phyloP scores from a whole-genome alignment of 495 filamentous ascomycete species.

The Aspergillus diversus region DNA sequence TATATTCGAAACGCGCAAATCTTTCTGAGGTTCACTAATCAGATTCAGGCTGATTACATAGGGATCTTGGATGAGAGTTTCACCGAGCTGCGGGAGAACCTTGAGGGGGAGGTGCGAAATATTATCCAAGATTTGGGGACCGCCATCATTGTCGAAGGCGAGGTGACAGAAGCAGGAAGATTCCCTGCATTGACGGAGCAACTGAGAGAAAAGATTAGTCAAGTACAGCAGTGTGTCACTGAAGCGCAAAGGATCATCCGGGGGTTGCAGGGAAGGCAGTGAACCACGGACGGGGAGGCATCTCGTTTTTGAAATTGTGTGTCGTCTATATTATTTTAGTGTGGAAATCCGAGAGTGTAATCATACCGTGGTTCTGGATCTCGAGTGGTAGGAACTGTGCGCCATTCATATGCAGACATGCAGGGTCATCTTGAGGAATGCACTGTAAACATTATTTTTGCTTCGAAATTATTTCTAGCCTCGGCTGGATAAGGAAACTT shows the following conservation, averaged over 20 bases:
- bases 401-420: too few species aligned
- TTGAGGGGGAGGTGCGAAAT: conserved; percentile 1
- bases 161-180: not conserved
- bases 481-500: not conserved
- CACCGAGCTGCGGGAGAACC: not conserved
- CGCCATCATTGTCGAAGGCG: not conserved
- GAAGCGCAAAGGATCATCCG: not conserved
- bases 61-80: not conserved
- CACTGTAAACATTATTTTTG: too few species aligned
- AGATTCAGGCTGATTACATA: not conserved
- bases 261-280: not conserved
- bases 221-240: not conserved
- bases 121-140: conserved; percentile 5
- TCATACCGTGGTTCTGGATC: too few species aligned
- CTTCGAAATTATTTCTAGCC: too few species aligned
- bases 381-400: too few species aligned
- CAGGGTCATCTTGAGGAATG: too few species aligned
- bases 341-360: too few species aligned
- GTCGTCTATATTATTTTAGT: too few species aligned
- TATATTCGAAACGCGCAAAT: conserved; percentile 8
- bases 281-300: not conserved
- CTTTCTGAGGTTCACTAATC: conserved; percentile 1
- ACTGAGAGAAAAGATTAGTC: not conserved
- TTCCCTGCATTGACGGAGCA: not conserved
- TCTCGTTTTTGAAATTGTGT: not conserved